These are phyloP conservation scores for Tetramitus jugosus DNA, from an alignment of 208 protist species.

Conservation along the genomic window DNA sequence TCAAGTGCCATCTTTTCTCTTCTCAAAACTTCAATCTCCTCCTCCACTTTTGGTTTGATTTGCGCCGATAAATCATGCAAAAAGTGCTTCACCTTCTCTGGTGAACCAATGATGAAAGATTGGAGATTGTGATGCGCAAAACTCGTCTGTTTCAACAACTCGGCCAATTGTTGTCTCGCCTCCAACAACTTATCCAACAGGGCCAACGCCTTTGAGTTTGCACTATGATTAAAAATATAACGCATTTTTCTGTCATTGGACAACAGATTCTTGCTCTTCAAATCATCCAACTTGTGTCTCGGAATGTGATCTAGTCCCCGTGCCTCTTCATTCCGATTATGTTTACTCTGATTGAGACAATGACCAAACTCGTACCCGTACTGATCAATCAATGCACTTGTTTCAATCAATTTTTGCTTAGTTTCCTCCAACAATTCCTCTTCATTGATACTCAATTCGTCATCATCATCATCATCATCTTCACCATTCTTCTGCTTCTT, in stretches of 20 bases:
- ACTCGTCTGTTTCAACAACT: conserved; percentile 9
- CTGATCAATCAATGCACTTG: not conserved
- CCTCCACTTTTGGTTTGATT: conserved; percentile 25
- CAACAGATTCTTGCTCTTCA: too few relatives aligned
- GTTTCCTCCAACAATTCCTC: not conserved
- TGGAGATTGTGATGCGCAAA: conserved; percentile 23
- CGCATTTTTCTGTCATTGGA: too few relatives aligned
- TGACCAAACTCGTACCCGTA: conserved; percentile 75
- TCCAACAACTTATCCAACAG: conserved; percentile 39
- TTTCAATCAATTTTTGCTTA: not conserved
- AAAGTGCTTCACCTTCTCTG: conserved; percentile 25
- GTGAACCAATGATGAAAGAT: conserved; percentile 1
- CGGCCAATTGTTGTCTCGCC: conserved; percentile 20
- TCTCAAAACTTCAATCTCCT: conserved; percentile 22
- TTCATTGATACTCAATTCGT: not conserved
- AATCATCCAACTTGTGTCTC: too few relatives aligned
- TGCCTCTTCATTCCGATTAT: conserved; percentile 72
- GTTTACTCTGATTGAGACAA: conserved; percentile 55
- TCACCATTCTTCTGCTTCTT: not conserved
- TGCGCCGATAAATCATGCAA: not conserved
- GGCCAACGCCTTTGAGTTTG: not conserved
- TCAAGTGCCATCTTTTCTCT: conserved; percentile 12
- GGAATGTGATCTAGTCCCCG: conserved; percentile 39
- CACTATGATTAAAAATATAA: conserved; percentile 15
- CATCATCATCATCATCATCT: not conserved